Conservation (phyloP, 2,329 filamentous ascomycete species). For the Epichloe hybrida region DNA sequence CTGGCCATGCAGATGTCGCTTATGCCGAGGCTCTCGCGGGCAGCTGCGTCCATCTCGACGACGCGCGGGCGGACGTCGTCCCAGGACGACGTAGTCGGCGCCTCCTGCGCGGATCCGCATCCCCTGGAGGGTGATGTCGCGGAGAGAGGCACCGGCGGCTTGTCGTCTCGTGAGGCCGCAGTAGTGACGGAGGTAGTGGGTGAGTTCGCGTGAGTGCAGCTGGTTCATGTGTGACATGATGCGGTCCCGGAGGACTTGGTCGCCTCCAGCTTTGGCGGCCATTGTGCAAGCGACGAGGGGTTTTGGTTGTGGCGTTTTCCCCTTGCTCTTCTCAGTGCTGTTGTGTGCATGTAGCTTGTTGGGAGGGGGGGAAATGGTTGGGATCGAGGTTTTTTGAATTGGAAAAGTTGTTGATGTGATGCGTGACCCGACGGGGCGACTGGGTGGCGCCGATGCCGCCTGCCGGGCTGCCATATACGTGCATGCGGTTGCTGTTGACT, state of each 20-base stretch:
- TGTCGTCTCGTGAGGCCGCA: slow-evolving; percentile 37
- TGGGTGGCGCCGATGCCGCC: background rate
- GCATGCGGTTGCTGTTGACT: no score
- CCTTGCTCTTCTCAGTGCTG: no score
- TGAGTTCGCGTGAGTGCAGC: slow-evolving; percentile 63
- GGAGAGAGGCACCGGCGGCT: slow-evolving; percentile 40
- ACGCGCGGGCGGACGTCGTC: slow-evolving; percentile 55
- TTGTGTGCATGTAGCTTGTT: no score
- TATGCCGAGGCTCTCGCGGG: slow-evolving; percentile 46
- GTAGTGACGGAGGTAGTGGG: slow-evolving; percentile 66
- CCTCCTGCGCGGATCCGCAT: slow-evolving; percentile 46
- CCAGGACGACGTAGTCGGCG: slow-evolving; percentile 35
- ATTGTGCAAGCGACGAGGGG: slow-evolving; percentile 5
- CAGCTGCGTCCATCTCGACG: slow-evolving; percentile 52
- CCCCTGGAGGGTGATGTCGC: slow-evolving; percentile 48
- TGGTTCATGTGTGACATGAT: slow-evolving; percentile 73
- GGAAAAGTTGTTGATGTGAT: background rate
- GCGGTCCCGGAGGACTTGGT: slow-evolving; percentile 19
- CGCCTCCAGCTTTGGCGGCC: slow-evolving; percentile 9
- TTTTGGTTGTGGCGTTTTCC: background rate
- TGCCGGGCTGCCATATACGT: no score
- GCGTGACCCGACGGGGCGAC: no score
- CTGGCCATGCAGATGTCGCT: slow-evolving; percentile 28
- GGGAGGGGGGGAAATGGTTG: no score
- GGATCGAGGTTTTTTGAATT: background rate